phyloP scores from a whole-genome alignment of 768 basidiomycete genomes.

The Chlorophyllum brunneum region DNA sequence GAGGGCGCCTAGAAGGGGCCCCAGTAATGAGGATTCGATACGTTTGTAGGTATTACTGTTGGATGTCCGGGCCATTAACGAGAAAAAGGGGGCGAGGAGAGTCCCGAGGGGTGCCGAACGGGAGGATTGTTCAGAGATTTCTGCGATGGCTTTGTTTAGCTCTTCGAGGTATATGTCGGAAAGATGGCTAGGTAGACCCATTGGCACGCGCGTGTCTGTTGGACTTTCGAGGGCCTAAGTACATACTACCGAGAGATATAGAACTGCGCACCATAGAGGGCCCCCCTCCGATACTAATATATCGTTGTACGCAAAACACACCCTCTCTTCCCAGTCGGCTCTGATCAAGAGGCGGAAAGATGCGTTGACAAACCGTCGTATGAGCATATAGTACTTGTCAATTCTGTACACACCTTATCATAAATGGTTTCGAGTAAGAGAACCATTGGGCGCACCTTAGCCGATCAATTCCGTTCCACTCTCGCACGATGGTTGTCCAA shows the following conservation, averaged over 20 bases:
- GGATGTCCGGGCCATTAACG: slow-evolving; percentile 64
- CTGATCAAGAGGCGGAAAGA: slow-evolving; percentile 78
- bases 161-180: slow-evolving; percentile 90
- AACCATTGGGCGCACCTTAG: slow-evolving; percentile 54
- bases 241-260: background rate
- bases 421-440: slow-evolving; percentile 3
- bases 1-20: slow-evolving; percentile 64
- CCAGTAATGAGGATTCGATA: slow-evolving; percentile 61
- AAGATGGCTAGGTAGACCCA: slow-evolving; percentile 79
- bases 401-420: slow-evolving; percentile 52
- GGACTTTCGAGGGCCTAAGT: slow-evolving; percentile 41
- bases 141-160: slow-evolving; percentile 62
- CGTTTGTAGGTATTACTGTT: slow-evolving; percentile 68
- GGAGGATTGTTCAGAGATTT: slow-evolving; percentile 36
- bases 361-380: slow-evolving; percentile 83
- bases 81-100: slow-evolving; percentile 61
- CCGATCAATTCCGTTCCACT: slow-evolving; percentile 92
- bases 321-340: slow-evolving; percentile 57
- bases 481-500: slow-evolving; percentile 85
- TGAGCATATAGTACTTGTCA: slow-evolving; percentile 97
- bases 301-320: slow-evolving; percentile 58
- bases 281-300: slow-evolving; percentile 70
- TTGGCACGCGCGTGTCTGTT: slow-evolving; percentile 68
- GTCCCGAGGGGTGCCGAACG: slow-evolving; percentile 36
- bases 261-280: slow-evolving; percentile 67